Conservation (phyloP, 2,329 filamentous ascomycete species). For the Rhynchosporium agropyri region DNA sequence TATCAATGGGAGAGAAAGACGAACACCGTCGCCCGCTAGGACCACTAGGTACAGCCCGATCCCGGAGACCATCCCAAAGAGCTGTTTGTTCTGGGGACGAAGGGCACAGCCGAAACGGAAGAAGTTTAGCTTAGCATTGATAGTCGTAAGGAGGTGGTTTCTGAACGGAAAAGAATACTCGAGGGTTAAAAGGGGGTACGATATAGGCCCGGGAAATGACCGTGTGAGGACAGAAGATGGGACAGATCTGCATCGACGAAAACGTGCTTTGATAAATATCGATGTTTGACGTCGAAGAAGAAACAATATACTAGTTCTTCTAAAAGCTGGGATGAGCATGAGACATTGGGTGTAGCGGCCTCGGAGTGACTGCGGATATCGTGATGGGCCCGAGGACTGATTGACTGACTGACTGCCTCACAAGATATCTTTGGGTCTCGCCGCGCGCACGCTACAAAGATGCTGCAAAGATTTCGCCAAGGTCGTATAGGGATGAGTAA, state of each 20-base stretch:
- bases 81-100: background rate
- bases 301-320: background rate
- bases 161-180: background rate
- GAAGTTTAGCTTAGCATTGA: slow-evolving; percentile 14
- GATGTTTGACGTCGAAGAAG: background rate
- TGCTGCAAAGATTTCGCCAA: background rate
- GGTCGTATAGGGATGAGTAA: slow-evolving; percentile 5
- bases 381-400: background rate
- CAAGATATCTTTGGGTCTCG: background rate
- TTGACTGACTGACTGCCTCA: background rate
- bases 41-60: background rate
- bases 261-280: background rate
- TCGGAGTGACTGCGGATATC: background rate
- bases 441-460: background rate
- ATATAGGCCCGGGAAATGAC: background rate
- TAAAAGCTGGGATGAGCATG: background rate
- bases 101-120: slow-evolving; percentile 2
- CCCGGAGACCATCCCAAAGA: background rate
- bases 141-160: background rate
- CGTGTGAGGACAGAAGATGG: background rate
- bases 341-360: background rate
- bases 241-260: background rate
- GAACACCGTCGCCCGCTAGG: slow-evolving; percentile 1
- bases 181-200: background rate
- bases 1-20: background rate